Conservation (phyloP, 169 alveolate species). For the Sarcocystis neurona region DNA sequence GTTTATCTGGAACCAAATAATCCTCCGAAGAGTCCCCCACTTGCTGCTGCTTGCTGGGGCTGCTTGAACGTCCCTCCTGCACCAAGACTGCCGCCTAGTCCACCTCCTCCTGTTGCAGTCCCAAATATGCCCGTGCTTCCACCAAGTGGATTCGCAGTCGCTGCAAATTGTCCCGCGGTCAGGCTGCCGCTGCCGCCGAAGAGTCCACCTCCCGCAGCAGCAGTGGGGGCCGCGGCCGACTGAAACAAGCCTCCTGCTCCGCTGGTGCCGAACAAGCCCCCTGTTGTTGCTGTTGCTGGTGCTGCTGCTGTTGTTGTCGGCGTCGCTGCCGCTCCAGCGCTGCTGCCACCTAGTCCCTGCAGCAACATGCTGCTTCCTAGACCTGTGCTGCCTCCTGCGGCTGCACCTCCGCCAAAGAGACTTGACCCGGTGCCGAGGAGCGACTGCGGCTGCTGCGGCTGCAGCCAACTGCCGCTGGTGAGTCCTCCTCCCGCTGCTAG, state of each 20-base stretch:
- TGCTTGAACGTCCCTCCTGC: background rate
- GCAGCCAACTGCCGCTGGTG: no score
- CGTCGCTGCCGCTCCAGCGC: background rate
- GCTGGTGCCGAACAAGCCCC: background rate
- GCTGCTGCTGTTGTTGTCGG: background rate
- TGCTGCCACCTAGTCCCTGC: background rate
- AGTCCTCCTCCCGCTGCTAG: no score
- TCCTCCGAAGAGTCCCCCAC: constrained; percentile 27
- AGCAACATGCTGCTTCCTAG: no score
- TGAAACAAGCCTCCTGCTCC: background rate
- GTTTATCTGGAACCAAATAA: background rate
- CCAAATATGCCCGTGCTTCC: constrained; percentile 16
- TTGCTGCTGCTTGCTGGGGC: background rate
- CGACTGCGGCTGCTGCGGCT: no score
- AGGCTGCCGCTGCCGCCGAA: background rate
- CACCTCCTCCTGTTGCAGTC: background rate
- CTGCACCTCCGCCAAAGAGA: background rate
- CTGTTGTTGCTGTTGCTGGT: background rate
- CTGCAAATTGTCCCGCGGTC: background rate
- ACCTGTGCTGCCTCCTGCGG: background rate
- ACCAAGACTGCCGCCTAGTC: background rate
- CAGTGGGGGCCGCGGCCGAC: background rate
- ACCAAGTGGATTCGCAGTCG: no score
- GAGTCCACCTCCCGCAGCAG: background rate
- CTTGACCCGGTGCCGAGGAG: no score